Evolutionary conservation across 139 green algal species (phyloP), one percentile per base, ranked within the genome.

Genomic region (Picochlorum sp.): DNA sequence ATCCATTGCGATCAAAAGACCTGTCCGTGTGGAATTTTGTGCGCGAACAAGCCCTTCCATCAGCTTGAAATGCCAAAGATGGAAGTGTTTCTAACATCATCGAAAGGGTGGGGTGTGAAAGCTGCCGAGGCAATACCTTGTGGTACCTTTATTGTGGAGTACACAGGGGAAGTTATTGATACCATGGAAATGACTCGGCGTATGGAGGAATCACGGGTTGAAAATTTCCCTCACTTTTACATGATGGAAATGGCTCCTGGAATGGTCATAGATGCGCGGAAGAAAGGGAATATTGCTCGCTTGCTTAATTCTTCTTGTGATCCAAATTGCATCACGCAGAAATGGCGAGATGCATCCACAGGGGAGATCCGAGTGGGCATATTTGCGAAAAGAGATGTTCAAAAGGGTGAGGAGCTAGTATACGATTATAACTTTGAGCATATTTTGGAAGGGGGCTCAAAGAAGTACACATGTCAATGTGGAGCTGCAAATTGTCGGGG

Each of bases 261-360:
- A 58, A 72, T 88, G 46, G 86, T 90, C 69, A 90, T 96, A 41
- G 89, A 96, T 56, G 89, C 89, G 0, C 74, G 81, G 28, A 49
- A 62, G 49, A 88, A 87, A 60, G 88, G 87, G 63, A 93, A 86
- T 69, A 18, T 84, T 14, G 84, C 86, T 3, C 80, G 89, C 30
- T 73, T 95, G 52, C 75, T 96, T 50, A 95, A 95, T 80, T 84
- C 68, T 70, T 87, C 75, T 66, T 96, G 89, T 71, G 83, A 87
- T 16, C 86, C 89, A 32, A 96, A 96, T 70, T 94, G 86, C 72
- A 82, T 90, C 76, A 89, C 80, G 6, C 86, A 95, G 64, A 94
- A 94, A 68, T 95, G 89, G 89, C 81, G 70, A 64, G 84, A 85
- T 50, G 77, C 77, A 10, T 69, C 56, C 16, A 87, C 70, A 14